Evolutionary conservation across 2,329 filamentous ascomycete genomes (phyloP), one percentile per base, ranked within the genome.

Genomic region (Fusarium zealandicum): DNA sequence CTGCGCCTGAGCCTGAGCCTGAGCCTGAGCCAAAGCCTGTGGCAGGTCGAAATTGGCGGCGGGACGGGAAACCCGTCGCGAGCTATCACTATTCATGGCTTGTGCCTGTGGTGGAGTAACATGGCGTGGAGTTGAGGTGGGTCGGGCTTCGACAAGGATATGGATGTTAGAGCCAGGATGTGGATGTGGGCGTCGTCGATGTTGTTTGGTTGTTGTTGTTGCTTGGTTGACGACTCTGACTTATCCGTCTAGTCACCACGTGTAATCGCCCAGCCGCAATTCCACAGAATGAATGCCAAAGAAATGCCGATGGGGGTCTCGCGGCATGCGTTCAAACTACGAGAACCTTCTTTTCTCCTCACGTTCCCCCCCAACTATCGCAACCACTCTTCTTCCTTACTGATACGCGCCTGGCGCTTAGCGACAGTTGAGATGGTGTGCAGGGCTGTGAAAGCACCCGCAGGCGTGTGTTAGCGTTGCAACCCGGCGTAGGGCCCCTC

Each of bases 1-100:
- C 40, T 80, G 82, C 9, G 82, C 82, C 20, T 83, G 83, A 16
- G 82, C 82, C 9, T 50, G 46, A 20, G 48, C 40, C 36, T 40
- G 42, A 11, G 40, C 41, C 25, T 61, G 51, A 37, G 39, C 49
- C 51, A 32, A 55, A 50, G 57, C 43, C 51, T 46, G 57, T 54
- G 52, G 54, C 51, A 66, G 59, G 51, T 50, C 54, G 62, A 64
- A 57, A 67, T 63, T 65, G 65, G 64, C 44, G 60, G 63, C 52
- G 48, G 55, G 58, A 63, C 54, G 53, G 54, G 51, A 46, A 58
- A 43, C 57, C 61, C 61, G 61, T 63, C 55, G 63, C 54, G 57
- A 67, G 65, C 65, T 66, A 64, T 64, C 62, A 52, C 59, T 67
- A 44, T 64, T 66, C 65, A 67, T 66, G 63, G 61, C 54, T 61